Conservation (phyloP, 805 yeast species). For the Wickerhamiella allomyrinae region DNA sequence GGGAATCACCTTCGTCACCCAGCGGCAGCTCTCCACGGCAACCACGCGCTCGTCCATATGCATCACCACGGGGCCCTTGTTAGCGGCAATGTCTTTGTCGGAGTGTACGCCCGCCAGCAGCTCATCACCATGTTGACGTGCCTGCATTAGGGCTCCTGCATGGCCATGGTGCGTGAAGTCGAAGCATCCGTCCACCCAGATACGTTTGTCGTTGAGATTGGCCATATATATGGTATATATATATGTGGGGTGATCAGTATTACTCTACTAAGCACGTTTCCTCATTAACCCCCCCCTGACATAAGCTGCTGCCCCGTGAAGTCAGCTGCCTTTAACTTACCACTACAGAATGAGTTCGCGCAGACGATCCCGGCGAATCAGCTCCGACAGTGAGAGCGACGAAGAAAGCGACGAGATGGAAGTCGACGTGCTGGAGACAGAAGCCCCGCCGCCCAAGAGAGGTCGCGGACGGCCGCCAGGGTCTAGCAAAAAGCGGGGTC, state of each 20-base stretch:
- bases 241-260: too few species aligned
- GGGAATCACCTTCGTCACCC: constrained; percentile 62
- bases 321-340: too few species aligned
- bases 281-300: too few species aligned
- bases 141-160: constrained; percentile 92
- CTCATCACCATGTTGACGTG: constrained; percentile 65
- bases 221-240: too few species aligned
- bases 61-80: constrained; percentile 96
- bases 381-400: constrained; percentile 1
- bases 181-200: constrained; percentile 97
- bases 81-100: constrained; percentile 66
- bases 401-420: constrained; percentile 3
- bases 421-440: constrained; percentile 2
- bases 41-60: constrained; percentile 55
- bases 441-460: constrained; percentile 11
- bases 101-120: constrained; percentile 82
- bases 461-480: constrained; percentile 20
- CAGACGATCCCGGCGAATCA: not conserved
- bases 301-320: not conserved
- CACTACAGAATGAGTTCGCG: not conserved
- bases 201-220: constrained; percentile 24
- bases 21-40: constrained; percentile 84
- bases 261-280: too few species aligned
- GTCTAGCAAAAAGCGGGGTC: constrained; percentile 16
- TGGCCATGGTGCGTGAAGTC: constrained; percentile 96